Conservation (phyloP, 306 rosid species). For the Vigna mungo region DNA sequence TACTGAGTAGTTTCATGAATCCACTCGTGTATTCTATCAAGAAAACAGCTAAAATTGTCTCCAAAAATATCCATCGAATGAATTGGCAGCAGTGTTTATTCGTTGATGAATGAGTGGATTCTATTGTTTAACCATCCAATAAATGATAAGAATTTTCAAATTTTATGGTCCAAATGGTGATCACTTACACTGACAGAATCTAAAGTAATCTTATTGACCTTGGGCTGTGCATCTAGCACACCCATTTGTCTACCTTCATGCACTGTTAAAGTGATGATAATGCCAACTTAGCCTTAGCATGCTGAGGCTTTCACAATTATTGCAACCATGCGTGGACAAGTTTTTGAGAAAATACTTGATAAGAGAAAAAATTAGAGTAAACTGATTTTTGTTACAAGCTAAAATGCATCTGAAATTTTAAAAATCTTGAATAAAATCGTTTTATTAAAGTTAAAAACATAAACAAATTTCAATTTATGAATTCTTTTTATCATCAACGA, state of each 20-base stretch:
- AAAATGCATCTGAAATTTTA: too few relatives aligned
- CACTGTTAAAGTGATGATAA: neutral
- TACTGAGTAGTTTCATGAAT: neutral
- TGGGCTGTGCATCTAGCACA: neutral
- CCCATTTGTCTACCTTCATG: conserved; percentile 2
- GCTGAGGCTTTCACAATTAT: neutral
- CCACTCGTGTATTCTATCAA: neutral
- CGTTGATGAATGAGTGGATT: neutral
- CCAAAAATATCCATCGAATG: neutral
- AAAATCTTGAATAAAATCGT: too few relatives aligned
- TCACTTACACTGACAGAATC: conserved; percentile 1
- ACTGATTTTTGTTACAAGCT: too few relatives aligned
- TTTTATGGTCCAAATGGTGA: neutral
- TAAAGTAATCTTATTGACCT: neutral
- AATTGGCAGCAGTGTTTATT: neutral
- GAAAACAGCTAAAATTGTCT: neutral
- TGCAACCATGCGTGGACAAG: too few relatives aligned
- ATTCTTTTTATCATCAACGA: too few relatives aligned
- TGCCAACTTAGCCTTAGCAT: neutral
- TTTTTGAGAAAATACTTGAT: too few relatives aligned
- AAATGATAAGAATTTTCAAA: conserved; percentile 2
- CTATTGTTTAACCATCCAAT: neutral
- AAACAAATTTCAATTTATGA: too few relatives aligned
- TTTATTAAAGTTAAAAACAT: too few relatives aligned
- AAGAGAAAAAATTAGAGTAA: too few relatives aligned